A percentile compares a stretch with the other conserved stretches of the same genome.
phyloP scores from a whole-genome alignment of 139 green algal genomes.

The Chara braunii region DNA sequence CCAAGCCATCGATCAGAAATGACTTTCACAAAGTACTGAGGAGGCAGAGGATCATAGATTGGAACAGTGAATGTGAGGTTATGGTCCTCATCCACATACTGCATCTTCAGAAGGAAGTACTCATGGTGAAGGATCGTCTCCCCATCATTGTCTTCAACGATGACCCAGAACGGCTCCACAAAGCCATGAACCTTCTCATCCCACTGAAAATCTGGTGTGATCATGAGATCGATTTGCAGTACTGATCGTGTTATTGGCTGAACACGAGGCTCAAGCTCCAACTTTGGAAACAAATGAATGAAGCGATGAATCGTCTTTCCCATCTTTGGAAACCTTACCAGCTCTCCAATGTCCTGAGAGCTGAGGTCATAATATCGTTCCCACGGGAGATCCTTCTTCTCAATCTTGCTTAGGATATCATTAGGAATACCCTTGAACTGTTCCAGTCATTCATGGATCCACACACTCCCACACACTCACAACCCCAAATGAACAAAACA shows the following conservation, averaged over 20 bases:
- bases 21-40: slow-evolving; percentile 92
- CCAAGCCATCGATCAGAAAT: slow-evolving; percentile 78
- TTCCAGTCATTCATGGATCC: too few species aligned
- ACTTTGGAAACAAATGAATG: slow-evolving; percentile 73
- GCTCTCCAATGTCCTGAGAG: slow-evolving; percentile 78
- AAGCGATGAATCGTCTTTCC: slow-evolving; percentile 89
- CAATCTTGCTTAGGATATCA: slow-evolving; percentile 60
- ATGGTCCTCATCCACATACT: slow-evolving; percentile 62
- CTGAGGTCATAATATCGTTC: slow-evolving; percentile 94
- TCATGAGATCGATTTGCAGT: slow-evolving; percentile 89
- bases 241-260: slow-evolving; percentile 89
- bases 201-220: slow-evolving; percentile 97
- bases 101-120: slow-evolving; percentile 88
- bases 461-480: too few species aligned
- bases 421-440: slow-evolving; percentile 32
- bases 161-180: slow-evolving; percentile 91
- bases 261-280: slow-evolving; percentile 88
- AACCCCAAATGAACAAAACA: too few species aligned
- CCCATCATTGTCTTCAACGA: slow-evolving; percentile 85
- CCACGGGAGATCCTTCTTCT: slow-evolving; percentile 92
- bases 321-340: slow-evolving; percentile 90
- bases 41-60: slow-evolving; percentile 85
- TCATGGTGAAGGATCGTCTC: slow-evolving; percentile 89
- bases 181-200: slow-evolving; percentile 81
- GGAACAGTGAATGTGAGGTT: slow-evolving; percentile 85